Base-by-base conservation (phyloP, 805 yeast genomes). In the Saccharomycopsis sp. region DNA sequence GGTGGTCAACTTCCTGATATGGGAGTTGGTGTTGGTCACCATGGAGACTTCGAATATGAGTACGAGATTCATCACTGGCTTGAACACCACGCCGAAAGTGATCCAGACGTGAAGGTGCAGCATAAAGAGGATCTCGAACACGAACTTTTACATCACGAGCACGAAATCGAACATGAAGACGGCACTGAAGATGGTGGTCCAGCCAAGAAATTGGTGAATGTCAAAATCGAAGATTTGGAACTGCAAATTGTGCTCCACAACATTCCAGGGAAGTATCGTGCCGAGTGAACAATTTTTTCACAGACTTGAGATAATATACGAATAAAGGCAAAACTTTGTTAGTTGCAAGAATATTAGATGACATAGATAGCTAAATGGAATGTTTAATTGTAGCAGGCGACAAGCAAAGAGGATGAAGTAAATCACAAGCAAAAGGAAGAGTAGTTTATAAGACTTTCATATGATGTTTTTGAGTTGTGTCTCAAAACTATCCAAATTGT, bases 61-160 rank as follows among this genome's bases (percentile, higher is more conserved):
- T 92, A 91, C 68, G 97, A 92, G 69, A 84, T 89, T 58, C 97
- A 91, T 70, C 98, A 91, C 70, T 92, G 97, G 97, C 80, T 84
- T 60, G 76, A 90, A 71, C 85, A 78, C 67, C 94, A 88, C 68
- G 77, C 80, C 57, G 82, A 88, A 63, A 72, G 77, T 57, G 97
- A 91, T 69, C 97, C 97, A 1, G 91, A 89, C 56, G 90, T 91
- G 24, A 77, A 79, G 64, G 73, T 81, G 23, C 86, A 88, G 55
- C 97, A 91, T 68, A 86, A 85, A 62, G 97, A 91, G 68, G 97
- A 91, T 68, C 80, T 87, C 7, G 97, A 89, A 60, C 85, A 91
- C 69, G 97, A 91, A 67, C 73, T 88, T 57, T 76, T 89, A 61
- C 94, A 86, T 68, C 96, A 89, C 68, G 89, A 85, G 63, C 94